A percentile compares a stretch with the other conserved stretches of the same genome.
Evolutionary conservation across 2,329 filamentous ascomycete genomes (phyloP).

Genomic region (Colletotrichum tropicicola): DNA sequence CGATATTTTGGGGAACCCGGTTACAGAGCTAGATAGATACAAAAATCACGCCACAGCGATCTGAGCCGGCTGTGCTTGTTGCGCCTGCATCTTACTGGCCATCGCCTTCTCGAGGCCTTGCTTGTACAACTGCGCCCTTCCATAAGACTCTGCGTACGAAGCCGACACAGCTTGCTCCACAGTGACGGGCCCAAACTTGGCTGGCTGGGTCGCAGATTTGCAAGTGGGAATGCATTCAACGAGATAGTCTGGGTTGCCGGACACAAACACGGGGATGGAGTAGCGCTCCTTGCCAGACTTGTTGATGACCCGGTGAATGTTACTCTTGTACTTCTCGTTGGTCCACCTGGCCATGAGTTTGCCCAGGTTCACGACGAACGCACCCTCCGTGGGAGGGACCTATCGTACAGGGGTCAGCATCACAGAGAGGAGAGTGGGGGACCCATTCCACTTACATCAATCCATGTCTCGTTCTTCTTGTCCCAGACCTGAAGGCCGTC

Average conservation of each 20-base stretch:
- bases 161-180: constrained; percentile 43
- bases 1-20: not conserved
- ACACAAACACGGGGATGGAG: constrained; percentile 65
- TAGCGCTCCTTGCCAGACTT: constrained; percentile 58
- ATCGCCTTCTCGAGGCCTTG: constrained; percentile 36
- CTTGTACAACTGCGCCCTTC: constrained; percentile 40
- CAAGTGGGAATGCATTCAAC: constrained; percentile 44
- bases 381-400: constrained; percentile 52
- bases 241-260: constrained; percentile 57
- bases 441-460: constrained; percentile 38
- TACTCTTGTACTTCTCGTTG: constrained; percentile 60
- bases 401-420: constrained; percentile 30
- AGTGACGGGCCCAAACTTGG: constrained; percentile 42
- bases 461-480: constrained; percentile 51
- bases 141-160: constrained; percentile 44
- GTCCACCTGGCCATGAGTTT: constrained; percentile 61
- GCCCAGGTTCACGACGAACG: constrained; percentile 61
- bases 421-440: not conserved
- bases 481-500: constrained; percentile 62
- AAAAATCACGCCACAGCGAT: constrained; percentile 12
- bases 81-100: not conserved
- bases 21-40: not conserved
- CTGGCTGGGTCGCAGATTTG: constrained; percentile 32
- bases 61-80: constrained; percentile 5
- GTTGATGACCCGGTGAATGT: constrained; percentile 65